A percentile compares a stretch with the other conserved stretches of the same genome.
Evolutionary conservation across 2,329 filamentous ascomycete species (phyloP).

Genomic region (Exophiala alcalophila): DNA sequence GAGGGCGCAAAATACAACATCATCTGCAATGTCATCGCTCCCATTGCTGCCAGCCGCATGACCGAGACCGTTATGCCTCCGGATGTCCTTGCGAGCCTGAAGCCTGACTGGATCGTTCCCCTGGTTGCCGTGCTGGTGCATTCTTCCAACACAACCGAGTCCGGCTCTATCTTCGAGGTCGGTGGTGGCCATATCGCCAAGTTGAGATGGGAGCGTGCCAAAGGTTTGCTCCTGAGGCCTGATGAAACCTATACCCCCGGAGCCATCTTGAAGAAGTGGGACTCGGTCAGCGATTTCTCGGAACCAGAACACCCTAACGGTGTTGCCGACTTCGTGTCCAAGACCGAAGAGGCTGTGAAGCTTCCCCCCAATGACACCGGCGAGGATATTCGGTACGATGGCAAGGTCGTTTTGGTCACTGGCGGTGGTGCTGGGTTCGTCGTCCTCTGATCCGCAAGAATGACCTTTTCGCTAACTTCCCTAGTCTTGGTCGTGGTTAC

Average conservation of each 20-base stretch:
- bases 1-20: constrained; percentile 99
- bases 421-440: constrained; percentile 75
- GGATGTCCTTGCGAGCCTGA: constrained; percentile 79
- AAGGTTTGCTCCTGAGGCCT: constrained; percentile 82
- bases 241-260: constrained; percentile 85
- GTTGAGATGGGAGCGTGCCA: constrained; percentile 89
- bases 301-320: constrained; percentile 78
- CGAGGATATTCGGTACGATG: constrained; percentile 74
- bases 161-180: constrained; percentile 86
- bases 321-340: constrained; percentile 79
- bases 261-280: constrained; percentile 86
- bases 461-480: constrained; percentile 31
- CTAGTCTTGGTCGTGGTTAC: constrained; percentile 83
- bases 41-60: constrained; percentile 93
- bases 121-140: constrained; percentile 86
- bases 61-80: constrained; percentile 93
- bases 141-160: constrained; percentile 77
- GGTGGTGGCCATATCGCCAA: constrained; percentile 92
- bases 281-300: constrained; percentile 81
- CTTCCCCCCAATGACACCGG: constrained; percentile 68
- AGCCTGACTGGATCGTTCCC: constrained; percentile 93
- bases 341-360: constrained; percentile 81
- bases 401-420: constrained; percentile 81
- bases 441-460: constrained; percentile 1
- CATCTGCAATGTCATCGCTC: constrained; percentile 87